These are phyloP conservation scores for Yamadazyma friedrichii DNA, from an alignment of 1,139 yeast genomes.

Conservation along the genomic window DNA sequence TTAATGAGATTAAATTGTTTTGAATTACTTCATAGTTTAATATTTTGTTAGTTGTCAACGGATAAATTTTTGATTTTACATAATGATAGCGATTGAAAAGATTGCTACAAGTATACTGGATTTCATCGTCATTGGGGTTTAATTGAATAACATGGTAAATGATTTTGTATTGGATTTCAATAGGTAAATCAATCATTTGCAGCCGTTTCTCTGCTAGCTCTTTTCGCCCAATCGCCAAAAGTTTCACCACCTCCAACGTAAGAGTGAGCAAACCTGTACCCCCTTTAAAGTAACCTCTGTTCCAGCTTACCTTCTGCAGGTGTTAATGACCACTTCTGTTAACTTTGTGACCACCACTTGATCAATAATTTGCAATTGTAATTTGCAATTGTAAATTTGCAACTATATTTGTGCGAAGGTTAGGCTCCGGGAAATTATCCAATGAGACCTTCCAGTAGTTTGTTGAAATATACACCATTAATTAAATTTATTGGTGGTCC, in stretches of 20 bases:
- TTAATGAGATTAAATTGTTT: conserved; percentile 2
- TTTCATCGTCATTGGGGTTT: not conserved
- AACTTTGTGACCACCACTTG: too few relatives aligned
- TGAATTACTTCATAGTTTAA: not conserved
- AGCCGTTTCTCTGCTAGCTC: conserved; percentile 2
- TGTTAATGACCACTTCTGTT: too few relatives aligned
- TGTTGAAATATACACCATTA: conserved; percentile 49
- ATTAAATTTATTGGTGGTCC: conserved; percentile 65
- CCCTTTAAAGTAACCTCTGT: too few relatives aligned
- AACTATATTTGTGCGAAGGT: too few relatives aligned
- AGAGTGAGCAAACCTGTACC: too few relatives aligned
- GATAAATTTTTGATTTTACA: not conserved
- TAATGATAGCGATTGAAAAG: not conserved
- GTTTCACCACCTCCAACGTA: too few relatives aligned
- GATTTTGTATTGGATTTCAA: conserved; percentile 16
- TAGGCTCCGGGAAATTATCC: conserved; percentile 6
- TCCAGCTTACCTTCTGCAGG: too few relatives aligned
- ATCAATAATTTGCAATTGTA: too few relatives aligned
- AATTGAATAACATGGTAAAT: conserved; percentile 12
- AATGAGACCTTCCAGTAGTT: conserved; percentile 32
- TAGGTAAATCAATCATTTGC: conserved; percentile 13
- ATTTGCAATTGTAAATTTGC: too few relatives aligned
- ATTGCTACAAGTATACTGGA: conserved; percentile 1
- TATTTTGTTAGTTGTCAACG: conserved; percentile 2
- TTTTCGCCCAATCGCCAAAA: too few relatives aligned